These are phyloP conservation scores for Yueomyces sp. DNA, from an alignment of 805 yeast genomes.

Conservation along the genomic window DNA sequence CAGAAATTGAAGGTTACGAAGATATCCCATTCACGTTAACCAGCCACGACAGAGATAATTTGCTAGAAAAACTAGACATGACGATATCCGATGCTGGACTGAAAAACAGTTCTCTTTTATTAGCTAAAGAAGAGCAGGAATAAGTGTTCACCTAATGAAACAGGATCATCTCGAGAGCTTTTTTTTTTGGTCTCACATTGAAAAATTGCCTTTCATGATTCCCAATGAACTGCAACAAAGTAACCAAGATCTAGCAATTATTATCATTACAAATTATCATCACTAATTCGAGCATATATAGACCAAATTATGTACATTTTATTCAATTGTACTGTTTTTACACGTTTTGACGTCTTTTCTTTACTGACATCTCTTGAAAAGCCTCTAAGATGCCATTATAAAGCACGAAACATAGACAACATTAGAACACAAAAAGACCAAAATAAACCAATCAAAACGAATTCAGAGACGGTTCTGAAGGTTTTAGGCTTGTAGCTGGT, in stretches of 20 bases:
- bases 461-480: too few species aligned
- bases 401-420: too few species aligned
- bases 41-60: slow-evolving; percentile 40
- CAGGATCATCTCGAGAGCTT: too few species aligned
- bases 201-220: neutral
- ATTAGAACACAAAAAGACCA: too few species aligned
- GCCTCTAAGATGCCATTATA: too few species aligned
- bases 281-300: too few species aligned
- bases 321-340: too few species aligned
- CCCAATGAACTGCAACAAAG: neutral
- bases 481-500: too few species aligned
- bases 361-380: too few species aligned
- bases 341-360: too few species aligned
- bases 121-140: slow-evolving; percentile 35
- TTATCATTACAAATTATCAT: neutral
- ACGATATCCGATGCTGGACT: slow-evolving; percentile 66
- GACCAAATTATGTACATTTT: too few species aligned
- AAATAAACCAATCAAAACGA: too few species aligned
- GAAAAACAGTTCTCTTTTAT: slow-evolving; percentile 64
- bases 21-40: slow-evolving; percentile 41
- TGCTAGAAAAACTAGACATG: slow-evolving; percentile 37
- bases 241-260: neutral
- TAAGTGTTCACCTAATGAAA: neutral
- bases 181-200: neutral
- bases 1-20: slow-evolving; percentile 31